A percentile compares a stretch with the other conserved stretches of the same genome.
Conservation (phyloP, 1,139 yeast species). For the Nematodospora anomalae region DNA sequence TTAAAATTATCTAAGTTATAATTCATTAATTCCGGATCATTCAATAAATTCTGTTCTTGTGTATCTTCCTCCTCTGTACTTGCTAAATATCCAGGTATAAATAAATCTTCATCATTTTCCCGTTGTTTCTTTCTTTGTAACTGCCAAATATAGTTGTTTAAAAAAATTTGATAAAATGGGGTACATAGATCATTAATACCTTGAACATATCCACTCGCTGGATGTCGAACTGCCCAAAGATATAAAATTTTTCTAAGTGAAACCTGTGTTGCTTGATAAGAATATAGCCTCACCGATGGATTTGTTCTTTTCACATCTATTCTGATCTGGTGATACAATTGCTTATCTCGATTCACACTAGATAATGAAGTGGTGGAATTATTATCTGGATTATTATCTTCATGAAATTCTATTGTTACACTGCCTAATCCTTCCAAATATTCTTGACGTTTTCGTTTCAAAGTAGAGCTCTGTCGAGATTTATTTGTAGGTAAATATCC, state of each 20-base stretch:
- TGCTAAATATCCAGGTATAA: conserved; percentile 37
- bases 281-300: conserved; percentile 76
- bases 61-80: conserved; percentile 27
- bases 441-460: conserved; percentile 82
- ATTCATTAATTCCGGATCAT: conserved; percentile 26
- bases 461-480: conserved; percentile 66
- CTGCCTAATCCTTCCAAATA: conserved; percentile 66
- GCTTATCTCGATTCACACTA: conserved; percentile 53
- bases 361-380: conserved; percentile 19
- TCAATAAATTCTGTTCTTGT: conserved; percentile 27
- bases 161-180: conserved; percentile 88
- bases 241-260: conserved; percentile 80
- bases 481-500: conserved; percentile 91
- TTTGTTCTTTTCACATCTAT: conserved; percentile 96
- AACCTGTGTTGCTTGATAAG: conserved; percentile 67
- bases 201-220: conserved; percentile 98
- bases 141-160: conserved; percentile 65
- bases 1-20: conserved; percentile 50
- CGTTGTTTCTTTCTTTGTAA: conserved; percentile 28
- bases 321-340: conserved; percentile 92
- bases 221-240: conserved; percentile 96
- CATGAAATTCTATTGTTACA: conserved; percentile 50
- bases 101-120: conserved; percentile 26
- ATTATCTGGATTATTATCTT: conserved; percentile 21
- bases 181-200: conserved; percentile 95